Percentiles rank a stretch among this genome's conserved stretches.
Evolutionary conservation across 805 yeast genomes (phyloP).

Genomic region (Candida berthetii): DNA sequence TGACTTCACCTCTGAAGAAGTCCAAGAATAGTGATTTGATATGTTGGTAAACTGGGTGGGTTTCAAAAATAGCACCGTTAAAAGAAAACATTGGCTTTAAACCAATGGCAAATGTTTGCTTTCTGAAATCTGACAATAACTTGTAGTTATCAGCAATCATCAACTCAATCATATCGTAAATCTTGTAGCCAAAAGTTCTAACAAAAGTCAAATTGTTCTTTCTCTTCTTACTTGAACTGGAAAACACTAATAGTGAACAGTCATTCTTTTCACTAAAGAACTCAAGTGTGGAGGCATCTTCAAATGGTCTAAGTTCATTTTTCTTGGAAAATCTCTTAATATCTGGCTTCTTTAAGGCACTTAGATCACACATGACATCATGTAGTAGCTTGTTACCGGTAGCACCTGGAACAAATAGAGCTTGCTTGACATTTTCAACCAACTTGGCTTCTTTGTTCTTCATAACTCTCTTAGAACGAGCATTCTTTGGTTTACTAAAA

Average conservation of each 20-base stretch:
- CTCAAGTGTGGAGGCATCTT: constrained; percentile 78
- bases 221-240: constrained; percentile 82
- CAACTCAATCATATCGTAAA: constrained; percentile 93
- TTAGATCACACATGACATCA: constrained; percentile 82
- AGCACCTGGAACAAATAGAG: constrained; percentile 87
- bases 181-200: constrained; percentile 83
- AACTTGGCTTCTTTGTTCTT: constrained; percentile 85
- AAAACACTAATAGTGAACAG: constrained; percentile 72
- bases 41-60: constrained; percentile 80
- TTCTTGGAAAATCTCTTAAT: constrained; percentile 82
- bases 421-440: constrained; percentile 84
- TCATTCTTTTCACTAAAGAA: constrained; percentile 96
- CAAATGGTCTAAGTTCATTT: constrained; percentile 89
- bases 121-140: constrained; percentile 73
- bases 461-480: constrained; percentile 91
- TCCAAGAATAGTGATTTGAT: constrained; percentile 86
- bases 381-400: constrained; percentile 74
- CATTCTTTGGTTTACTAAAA: constrained; percentile 78
- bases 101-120: constrained; percentile 78
- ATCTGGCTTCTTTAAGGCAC: constrained; percentile 88
- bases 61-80: constrained; percentile 88
- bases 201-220: constrained; percentile 86
- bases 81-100: constrained; percentile 91
- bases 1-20: constrained; percentile 80
- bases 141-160: constrained; percentile 64